A percentile compares a stretch with the other conserved stretches of the same genome.
Conservation (phyloP, 2,329 filamentous ascomycete species). For the Talaromyces sp. region DNA sequence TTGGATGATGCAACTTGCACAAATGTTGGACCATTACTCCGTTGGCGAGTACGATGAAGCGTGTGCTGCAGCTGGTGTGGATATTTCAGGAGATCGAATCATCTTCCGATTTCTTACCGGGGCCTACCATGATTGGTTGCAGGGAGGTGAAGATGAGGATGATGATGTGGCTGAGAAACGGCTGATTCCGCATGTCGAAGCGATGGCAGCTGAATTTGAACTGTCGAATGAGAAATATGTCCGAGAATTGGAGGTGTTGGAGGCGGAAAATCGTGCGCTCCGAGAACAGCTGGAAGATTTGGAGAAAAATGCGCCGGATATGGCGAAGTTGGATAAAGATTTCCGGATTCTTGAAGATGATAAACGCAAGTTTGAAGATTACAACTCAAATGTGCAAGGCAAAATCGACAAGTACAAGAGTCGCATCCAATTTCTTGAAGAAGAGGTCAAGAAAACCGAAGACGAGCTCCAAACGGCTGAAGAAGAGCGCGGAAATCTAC, state of each 20-base stretch:
- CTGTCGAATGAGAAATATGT: slow-evolving; percentile 78
- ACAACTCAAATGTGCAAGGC: slow-evolving; percentile 78
- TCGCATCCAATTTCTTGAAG: slow-evolving; percentile 75
- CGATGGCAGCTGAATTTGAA: slow-evolving; percentile 86
- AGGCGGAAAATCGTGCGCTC: slow-evolving; percentile 78
- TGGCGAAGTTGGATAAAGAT: slow-evolving; percentile 78
- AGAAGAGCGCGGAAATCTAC: slow-evolving; percentile 73
- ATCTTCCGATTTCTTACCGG: slow-evolving; percentile 89
- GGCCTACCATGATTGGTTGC: slow-evolving; percentile 90
- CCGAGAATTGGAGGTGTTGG: slow-evolving; percentile 77
- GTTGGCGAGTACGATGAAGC: slow-evolving; percentile 81
- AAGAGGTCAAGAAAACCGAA: slow-evolving; percentile 76
- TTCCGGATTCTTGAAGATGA: slow-evolving; percentile 95
- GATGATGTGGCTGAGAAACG: slow-evolving; percentile 79
- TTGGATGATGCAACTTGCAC: slow-evolving; percentile 98
- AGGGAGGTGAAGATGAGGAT: slow-evolving; percentile 82
- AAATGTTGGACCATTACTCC: slow-evolving; percentile 85
- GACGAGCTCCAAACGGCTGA: slow-evolving; percentile 75
- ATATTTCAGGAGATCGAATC: slow-evolving; percentile 85
- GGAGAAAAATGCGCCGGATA: slow-evolving; percentile 79
- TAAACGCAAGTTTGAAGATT: slow-evolving; percentile 90
- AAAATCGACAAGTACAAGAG: slow-evolving; percentile 86
- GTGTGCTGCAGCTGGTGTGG: slow-evolving; percentile 80
- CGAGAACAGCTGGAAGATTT: slow-evolving; percentile 84
- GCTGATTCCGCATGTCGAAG: slow-evolving; percentile 77